phyloP scores from a whole-genome alignment of 75 land plant genomes.

The Sequoiadendron giganteum region DNA sequence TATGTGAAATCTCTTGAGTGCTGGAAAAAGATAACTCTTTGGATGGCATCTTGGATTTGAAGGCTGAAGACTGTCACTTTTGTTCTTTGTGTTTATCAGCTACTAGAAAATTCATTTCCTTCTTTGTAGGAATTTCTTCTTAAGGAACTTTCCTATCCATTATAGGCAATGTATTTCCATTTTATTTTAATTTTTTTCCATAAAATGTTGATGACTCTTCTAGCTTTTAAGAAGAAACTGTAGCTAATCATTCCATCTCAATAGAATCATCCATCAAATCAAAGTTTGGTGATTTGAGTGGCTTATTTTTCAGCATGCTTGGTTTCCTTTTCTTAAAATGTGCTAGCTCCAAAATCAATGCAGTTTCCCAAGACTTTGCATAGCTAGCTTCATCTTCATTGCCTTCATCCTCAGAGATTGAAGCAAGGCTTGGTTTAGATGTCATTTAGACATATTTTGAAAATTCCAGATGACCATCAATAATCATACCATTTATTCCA shows the following conservation, averaged over 20 bases:
- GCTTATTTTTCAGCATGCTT: conserved; percentile 18
- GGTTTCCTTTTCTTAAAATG: conserved; percentile 49
- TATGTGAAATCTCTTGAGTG: conserved; percentile 22
- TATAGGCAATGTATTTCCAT: conserved; percentile 6
- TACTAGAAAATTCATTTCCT: conserved; percentile 19
- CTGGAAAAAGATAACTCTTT: conserved; percentile 16
- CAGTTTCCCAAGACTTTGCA: conserved; percentile 71
- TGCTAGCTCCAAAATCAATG: conserved; percentile 56
- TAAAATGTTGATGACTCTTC: background rate
- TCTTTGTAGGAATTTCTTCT: conserved; percentile 15
- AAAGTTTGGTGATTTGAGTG: conserved; percentile 37
- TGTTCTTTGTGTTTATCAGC: conserved; percentile 8
- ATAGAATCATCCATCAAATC: conserved; percentile 84
- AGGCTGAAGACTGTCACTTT: background rate
- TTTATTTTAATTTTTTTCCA: conserved; percentile 1
- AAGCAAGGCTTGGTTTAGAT: conserved; percentile 26
- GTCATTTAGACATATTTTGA: conserved; percentile 10
- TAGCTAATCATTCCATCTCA: conserved; percentile 83
- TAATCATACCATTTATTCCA: background rate
- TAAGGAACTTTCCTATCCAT: conserved; percentile 16
- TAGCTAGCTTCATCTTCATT: conserved; percentile 53
- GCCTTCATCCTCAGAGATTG: conserved; percentile 41
- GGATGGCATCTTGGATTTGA: conserved; percentile 18
- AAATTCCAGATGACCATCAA: conserved; percentile 16
- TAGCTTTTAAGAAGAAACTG: conserved; percentile 29